These are phyloP conservation scores for Candida adriatica DNA, from an alignment of 805 yeast species.

Conservation along the genomic window DNA sequence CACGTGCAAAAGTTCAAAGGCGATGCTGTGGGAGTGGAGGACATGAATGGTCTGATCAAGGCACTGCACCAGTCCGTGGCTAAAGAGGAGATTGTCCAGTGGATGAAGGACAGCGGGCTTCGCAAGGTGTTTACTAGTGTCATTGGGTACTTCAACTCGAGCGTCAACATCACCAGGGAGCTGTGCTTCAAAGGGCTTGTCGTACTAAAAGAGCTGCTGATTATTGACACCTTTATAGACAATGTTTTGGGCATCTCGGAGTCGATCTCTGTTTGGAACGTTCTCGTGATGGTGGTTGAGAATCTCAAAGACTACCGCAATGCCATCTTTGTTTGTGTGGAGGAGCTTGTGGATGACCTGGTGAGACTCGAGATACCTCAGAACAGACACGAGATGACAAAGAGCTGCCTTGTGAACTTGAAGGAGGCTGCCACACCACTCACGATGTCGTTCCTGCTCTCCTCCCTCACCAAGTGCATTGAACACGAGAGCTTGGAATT, in stretches of 20 bases:
- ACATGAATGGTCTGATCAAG: conserved; percentile 15
- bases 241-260: conserved; percentile 6
- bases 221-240: conserved; percentile 13
- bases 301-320: conserved; percentile 19
- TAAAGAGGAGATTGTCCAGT: conserved; percentile 7
- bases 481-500: conserved; percentile 11
- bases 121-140: conserved; percentile 8
- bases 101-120: conserved; percentile 19
- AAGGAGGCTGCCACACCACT: conserved; percentile 4
- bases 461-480: conserved; percentile 17
- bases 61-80: conserved; percentile 13
- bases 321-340: conserved; percentile 20
- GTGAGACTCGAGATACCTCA: conserved; percentile 6
- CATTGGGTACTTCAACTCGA: conserved; percentile 16
- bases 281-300: conserved; percentile 20
- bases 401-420: conserved; percentile 12
- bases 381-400: conserved; percentile 8
- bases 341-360: conserved; percentile 21
- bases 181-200: conserved; percentile 23
- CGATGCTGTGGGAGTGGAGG: conserved; percentile 10
- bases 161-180: conserved; percentile 18
- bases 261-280: conserved; percentile 14
- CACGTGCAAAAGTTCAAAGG: conserved; percentile 8
- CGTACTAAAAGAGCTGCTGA: conserved; percentile 19
- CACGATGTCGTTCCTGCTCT: conserved; percentile 15